A percentile compares a stretch with the other conserved stretches of the same genome.
phyloP scores from a whole-genome alignment of 192 early-diverging fungal species.

The Backusella liffmaniae region DNA sequence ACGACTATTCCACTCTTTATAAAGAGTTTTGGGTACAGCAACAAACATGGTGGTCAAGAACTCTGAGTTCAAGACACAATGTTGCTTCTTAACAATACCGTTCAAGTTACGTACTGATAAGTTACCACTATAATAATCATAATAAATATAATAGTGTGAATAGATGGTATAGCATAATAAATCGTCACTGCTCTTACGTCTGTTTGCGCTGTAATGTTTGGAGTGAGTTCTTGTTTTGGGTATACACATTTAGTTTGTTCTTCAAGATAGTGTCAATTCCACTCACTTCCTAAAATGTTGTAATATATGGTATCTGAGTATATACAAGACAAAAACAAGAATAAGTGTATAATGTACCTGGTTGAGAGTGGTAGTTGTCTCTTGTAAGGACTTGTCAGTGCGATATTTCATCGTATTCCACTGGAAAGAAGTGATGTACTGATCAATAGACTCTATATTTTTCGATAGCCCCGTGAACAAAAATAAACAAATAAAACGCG shows the following conservation, averaged over 20 bases:
- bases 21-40: constrained; percentile 77
- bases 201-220: constrained; percentile 82
- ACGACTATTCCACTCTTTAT: constrained; percentile 79
- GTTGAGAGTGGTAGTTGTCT: constrained; percentile 75
- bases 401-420: constrained; percentile 99
- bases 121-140: constrained; percentile 65
- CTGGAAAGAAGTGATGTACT: constrained; percentile 82
- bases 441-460: constrained; percentile 75
- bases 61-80: constrained; percentile 91
- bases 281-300: constrained; percentile 70
- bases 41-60: constrained; percentile 91
- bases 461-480: constrained; percentile 8
- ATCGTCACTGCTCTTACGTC: constrained; percentile 49
- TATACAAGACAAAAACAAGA: background rate
- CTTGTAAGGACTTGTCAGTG: constrained; percentile 87
- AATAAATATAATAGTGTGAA: background rate
- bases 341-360: constrained; percentile 52
- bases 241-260: constrained; percentile 85
- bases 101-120: constrained; percentile 84
- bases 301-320: background rate
- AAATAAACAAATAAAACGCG: constrained; percentile 1
- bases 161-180: background rate
- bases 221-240: constrained; percentile 76
- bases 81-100: constrained; percentile 88
- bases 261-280: constrained; percentile 90